Evolutionary conservation across 2,329 filamentous ascomycete species (phyloP).

Genomic region (Emergomyces pasteurianus): DNA sequence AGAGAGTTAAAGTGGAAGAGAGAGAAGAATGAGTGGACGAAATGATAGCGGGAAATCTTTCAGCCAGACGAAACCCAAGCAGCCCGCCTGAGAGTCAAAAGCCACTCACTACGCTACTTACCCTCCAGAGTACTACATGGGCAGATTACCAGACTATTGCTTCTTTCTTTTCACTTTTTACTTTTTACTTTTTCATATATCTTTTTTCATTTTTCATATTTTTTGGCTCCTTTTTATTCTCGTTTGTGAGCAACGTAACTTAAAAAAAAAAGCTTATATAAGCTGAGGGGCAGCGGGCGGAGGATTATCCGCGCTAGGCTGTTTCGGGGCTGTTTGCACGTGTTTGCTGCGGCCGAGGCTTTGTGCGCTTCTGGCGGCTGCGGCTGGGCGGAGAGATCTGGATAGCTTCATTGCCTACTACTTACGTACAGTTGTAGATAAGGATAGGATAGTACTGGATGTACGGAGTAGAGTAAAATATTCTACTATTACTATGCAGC

Average conservation of each 20-base stretch:
- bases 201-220: constrained; percentile 6
- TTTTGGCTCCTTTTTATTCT: not conserved
- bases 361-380: constrained; percentile 1
- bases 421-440: too few relatives aligned
- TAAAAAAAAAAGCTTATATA: not conserved
- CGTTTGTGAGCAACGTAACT: not conserved
- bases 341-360: constrained; percentile 1
- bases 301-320: constrained; percentile 3
- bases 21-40: too few relatives aligned
- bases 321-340: constrained; percentile 3
- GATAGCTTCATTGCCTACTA: not conserved
- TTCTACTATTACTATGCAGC: not conserved
- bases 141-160: too few relatives aligned
- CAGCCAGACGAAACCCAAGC: not conserved
- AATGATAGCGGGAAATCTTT: too few relatives aligned
- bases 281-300: constrained; percentile 6
- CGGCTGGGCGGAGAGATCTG: not conserved
- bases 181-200: too few relatives aligned
- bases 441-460: too few relatives aligned
- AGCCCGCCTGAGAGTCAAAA: too few relatives aligned
- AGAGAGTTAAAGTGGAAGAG: too few relatives aligned
- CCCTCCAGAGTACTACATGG: too few relatives aligned
- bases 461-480: too few relatives aligned
- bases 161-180: too few relatives aligned
- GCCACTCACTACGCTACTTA: too few relatives aligned